phyloP scores from a whole-genome alignment of 345 rosid genomes.

The Acer campestre region DNA sequence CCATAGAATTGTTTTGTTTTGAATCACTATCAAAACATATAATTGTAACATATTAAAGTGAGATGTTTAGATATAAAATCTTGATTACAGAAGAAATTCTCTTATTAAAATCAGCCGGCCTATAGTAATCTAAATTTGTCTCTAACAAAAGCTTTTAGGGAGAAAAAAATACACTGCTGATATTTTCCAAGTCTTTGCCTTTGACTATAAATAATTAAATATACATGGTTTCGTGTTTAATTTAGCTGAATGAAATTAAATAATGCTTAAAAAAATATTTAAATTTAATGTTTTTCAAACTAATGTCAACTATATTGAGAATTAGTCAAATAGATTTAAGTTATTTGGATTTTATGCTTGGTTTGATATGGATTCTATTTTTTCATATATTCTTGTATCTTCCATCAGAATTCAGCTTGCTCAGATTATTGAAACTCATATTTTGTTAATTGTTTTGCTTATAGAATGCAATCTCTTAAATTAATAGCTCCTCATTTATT shows the following conservation, averaged over 20 bases:
- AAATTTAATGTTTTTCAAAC: not conserved
- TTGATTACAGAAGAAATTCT: not conserved
- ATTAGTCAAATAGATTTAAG: not conserved
- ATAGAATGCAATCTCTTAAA: conserved; percentile 8
- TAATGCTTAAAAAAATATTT: not conserved
- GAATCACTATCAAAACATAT: not conserved
- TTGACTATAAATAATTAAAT: not conserved
- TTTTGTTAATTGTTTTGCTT: too few relatives aligned
- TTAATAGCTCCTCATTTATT: not conserved
- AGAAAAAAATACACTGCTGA: not conserved
- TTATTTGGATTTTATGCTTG: conserved; percentile 9
- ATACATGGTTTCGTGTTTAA: not conserved
- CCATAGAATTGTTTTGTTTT: not conserved
- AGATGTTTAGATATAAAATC: not conserved
- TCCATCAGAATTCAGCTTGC: not conserved
- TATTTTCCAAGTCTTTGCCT: not conserved
- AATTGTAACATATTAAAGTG: too few relatives aligned
- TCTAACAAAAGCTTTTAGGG: not conserved
- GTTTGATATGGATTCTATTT: not conserved
- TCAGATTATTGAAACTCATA: not conserved
- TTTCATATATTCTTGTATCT: not conserved
- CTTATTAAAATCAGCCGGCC: not conserved
- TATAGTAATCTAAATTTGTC: not conserved
- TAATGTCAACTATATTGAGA: not conserved
- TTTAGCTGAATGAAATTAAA: not conserved